phyloP scores from a whole-genome alignment of 148 eudicot genomes.

The Chenopodium formosanum region DNA sequence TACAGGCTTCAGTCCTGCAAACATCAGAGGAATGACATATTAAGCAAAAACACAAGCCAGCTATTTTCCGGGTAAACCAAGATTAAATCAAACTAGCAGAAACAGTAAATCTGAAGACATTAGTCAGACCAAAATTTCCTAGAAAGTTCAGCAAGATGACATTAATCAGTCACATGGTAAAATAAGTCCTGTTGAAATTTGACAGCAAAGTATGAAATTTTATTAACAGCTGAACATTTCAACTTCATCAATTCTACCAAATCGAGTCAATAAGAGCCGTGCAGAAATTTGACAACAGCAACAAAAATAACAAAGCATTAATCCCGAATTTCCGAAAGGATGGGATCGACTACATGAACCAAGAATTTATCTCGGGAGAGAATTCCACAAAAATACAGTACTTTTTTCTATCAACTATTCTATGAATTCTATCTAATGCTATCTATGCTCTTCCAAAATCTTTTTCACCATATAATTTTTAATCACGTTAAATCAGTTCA shows the following conservation, averaged over 20 bases:
- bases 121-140: neutral
- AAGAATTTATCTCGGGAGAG: too few species aligned
- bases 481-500: neutral
- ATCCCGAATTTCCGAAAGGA: too few species aligned
- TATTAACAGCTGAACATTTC: neutral
- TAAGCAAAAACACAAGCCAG: neutral
- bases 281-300: neutral
- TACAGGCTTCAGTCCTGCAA: conserved; percentile 43
- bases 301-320: too few species aligned
- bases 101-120: neutral
- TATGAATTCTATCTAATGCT: too few species aligned
- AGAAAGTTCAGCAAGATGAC: neutral
- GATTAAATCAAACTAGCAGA: neutral
- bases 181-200: too few species aligned
- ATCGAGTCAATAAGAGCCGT: neutral
- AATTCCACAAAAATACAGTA: too few species aligned
- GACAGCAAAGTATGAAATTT: too few species aligned
- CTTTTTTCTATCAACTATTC: too few species aligned
- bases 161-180: too few species aligned
- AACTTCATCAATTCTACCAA: neutral
- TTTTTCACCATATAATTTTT: too few species aligned
- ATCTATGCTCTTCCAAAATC: too few species aligned
- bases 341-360: too few species aligned
- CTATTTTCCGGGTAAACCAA: neutral
- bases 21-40: conserved; percentile 3